Evolutionary conservation across 1,139 yeast genomes (phyloP).

Genomic region (Protomyces pachydermus): DNA sequence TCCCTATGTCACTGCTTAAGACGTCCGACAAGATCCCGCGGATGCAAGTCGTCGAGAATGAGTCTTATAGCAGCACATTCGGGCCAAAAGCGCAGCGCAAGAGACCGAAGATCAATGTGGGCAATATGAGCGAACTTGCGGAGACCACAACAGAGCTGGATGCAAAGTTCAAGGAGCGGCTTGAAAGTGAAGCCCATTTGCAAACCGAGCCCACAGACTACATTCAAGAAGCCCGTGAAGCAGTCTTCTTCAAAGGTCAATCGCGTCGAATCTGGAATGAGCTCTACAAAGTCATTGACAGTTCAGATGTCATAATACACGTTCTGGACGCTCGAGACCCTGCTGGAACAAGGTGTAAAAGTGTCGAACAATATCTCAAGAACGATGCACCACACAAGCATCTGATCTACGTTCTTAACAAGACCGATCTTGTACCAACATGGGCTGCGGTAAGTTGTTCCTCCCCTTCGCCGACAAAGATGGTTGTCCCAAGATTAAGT

Average conservation of each 20-base stretch:
- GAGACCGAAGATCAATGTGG: constrained; percentile 68
- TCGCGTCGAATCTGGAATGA: constrained; percentile 99
- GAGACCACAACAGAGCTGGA: constrained; percentile 55
- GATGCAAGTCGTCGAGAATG: constrained; percentile 80
- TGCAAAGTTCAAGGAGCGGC: constrained; percentile 62
- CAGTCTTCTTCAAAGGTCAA: constrained; percentile 93
- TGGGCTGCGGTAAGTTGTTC: constrained; percentile 93
- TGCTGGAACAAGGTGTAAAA: constrained; percentile 85
- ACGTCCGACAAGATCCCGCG: constrained; percentile 56
- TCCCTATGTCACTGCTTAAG: constrained; percentile 91
- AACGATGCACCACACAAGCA: constrained; percentile 97
- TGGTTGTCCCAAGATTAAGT: constrained; percentile 43
- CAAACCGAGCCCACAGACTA: constrained; percentile 54
- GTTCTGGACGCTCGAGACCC: constrained; percentile 98
- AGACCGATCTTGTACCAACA: constrained; percentile 97
- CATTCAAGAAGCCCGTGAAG: constrained; percentile 85
- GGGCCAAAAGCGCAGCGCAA: constrained; percentile 95
- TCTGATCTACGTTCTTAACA: constrained; percentile 86
- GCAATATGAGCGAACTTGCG: constrained; percentile 79
- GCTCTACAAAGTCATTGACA: constrained; percentile 85
- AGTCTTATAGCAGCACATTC: constrained; percentile 72
- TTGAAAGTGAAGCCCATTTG: constrained; percentile 35
- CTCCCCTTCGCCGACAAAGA: background rate
- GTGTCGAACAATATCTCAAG: constrained; percentile 86
- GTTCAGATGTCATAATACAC: constrained; percentile 93